Conservation (phyloP, 495 filamentous ascomycete species). For the Penicillium crystallinum region DNA sequence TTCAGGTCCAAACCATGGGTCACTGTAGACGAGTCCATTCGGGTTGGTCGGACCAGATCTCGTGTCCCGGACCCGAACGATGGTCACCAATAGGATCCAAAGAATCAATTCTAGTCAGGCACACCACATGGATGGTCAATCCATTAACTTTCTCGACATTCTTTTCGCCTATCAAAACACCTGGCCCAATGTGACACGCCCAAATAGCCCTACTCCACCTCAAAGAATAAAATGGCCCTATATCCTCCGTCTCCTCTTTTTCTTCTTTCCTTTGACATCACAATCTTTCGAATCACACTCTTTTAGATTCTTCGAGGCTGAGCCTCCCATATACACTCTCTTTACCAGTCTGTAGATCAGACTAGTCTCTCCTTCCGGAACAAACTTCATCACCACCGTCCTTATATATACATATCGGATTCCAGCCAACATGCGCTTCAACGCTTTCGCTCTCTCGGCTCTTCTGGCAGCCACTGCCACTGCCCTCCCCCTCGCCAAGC, state of each 20-base stretch:
- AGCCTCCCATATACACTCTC: constrained; percentile 1
- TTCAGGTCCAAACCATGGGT: neutral
- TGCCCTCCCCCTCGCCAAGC: neutral
- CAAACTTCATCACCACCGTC: neutral
- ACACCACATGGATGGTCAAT: constrained; percentile 3
- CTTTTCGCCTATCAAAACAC: constrained; percentile 1
- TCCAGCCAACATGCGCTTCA: constrained; percentile 7
- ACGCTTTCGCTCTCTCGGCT: neutral
- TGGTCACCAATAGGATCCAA: constrained; percentile 2
- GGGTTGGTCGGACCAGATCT: constrained; percentile 2
- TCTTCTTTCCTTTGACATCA: neutral
- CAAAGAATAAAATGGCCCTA: constrained; percentile 4
- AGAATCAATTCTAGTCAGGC: neutral
- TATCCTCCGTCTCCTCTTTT: neutral
- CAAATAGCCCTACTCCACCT: neutral
- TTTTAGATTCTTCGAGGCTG: constrained; percentile 4
- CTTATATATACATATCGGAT: neutral
- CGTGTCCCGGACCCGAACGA: neutral
- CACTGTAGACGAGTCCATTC: neutral
- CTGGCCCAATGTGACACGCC: neutral
- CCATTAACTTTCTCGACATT: neutral
- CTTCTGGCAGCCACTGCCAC: constrained; percentile 2
- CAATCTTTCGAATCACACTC: constrained; percentile 7
- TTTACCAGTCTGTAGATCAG: constrained; percentile 10
- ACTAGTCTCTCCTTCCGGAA: neutral